Evolutionary conservation across 768 basidiomycete genomes (phyloP), one percentile per base, ranked within the genome.

Genomic region (Lepiota subincarnata): DNA sequence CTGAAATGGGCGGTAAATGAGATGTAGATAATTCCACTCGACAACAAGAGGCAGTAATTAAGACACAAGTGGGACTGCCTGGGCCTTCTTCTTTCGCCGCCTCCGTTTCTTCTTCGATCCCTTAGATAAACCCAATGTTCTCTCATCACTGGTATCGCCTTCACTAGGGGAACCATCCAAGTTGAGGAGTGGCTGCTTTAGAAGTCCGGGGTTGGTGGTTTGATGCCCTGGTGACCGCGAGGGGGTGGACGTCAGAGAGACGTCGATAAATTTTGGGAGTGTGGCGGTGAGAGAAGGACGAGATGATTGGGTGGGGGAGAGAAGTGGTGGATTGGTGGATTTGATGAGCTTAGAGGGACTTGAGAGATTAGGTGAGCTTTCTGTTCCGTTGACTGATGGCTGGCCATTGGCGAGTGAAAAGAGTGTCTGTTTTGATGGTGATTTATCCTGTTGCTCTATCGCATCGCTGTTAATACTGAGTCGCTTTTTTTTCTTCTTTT

Each of bases 51-150:
- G 16, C 18, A 34, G 19, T 18, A 14, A 18, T 35, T 34, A 19
- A 4, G 4, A 10, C 28, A 42, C 49, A 41, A 40, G 19, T 38
- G 12, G 18, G 8, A 13, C 26, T 20, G 4, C 19, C 26, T 40
- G 83, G 59, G 74, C 80, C 61, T 77, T 82, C 60, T 75, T 81
- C 63, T 77, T 82, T 53, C 71, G 74, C 56, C 77, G 71, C 64
- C 69, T 79, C 6, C 79, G 73, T 57, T 73, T 85, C 70, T 79
- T 84, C 62, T 78, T 84, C 31, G 74, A 66, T 57, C 61, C 69
- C 12, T 52, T 55, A 20, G 60, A 55, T 6, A 61, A 55, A 19
- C 59, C 59, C 10, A 55, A 44, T 22, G 49, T 46, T 4, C 38
- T 59, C n/a, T 68, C 69, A 13, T 63, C 62, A 6, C 68, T 72